These are phyloP conservation scores for Umbelopsis ramanniana DNA, from an alignment of 192 early-diverging fungal species.

Conservation along the genomic window DNA sequence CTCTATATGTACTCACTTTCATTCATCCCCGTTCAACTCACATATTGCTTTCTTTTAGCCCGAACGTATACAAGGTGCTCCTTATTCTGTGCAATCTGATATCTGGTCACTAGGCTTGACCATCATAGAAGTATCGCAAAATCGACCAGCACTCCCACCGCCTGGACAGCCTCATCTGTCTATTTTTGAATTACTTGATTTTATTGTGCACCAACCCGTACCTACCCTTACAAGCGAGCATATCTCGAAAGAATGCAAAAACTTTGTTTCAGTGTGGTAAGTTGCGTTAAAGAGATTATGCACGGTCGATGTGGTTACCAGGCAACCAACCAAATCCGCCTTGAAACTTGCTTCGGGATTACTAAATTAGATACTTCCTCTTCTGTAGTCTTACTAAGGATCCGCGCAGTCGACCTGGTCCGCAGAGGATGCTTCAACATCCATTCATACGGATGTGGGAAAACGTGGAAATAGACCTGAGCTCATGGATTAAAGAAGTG, in stretches of 20 bases:
- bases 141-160: conserved; percentile 88
- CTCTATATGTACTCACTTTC: not conserved
- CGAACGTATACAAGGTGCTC: conserved; percentile 92
- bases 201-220: conserved; percentile 88
- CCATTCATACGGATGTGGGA: conserved; percentile 69
- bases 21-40: not conserved
- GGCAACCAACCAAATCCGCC: not conserved
- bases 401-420: conserved; percentile 66
- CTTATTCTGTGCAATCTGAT: conserved; percentile 89
- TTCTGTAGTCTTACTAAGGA: conserved; percentile 73
- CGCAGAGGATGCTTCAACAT: conserved; percentile 68
- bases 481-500: conserved; percentile 44
- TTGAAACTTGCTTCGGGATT: conserved; percentile 2
- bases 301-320: not conserved
- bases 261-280: conserved; percentile 78
- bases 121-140: conserved; percentile 92
- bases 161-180: conserved; percentile 62
- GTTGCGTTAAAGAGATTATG: not conserved
- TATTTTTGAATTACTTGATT: conserved; percentile 92
- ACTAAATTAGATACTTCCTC: conserved; percentile 22
- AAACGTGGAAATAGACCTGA: conserved; percentile 63
- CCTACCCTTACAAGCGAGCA: conserved; percentile 67
- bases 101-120: conserved; percentile 97
- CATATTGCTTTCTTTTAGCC: conserved; percentile 61
- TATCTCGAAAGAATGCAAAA: conserved; percentile 59